Evolutionary conservation across 2,329 filamentous ascomycete genomes (phyloP).

Genomic region (Exophiala viscosa): DNA sequence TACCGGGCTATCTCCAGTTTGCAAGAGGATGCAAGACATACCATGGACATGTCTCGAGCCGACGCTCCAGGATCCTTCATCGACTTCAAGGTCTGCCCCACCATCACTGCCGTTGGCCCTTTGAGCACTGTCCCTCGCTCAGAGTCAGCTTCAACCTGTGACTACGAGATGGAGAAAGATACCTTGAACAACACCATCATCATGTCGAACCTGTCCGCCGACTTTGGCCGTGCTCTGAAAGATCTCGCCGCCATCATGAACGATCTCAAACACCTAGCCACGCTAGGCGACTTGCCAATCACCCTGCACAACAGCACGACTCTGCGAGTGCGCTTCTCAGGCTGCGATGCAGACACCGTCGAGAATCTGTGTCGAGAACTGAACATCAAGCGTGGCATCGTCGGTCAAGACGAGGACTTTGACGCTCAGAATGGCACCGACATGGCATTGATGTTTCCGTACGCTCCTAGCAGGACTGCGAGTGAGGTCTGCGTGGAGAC

Average conservation of each 20-base stretch:
- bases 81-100: conserved; percentile 84
- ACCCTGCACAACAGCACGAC: conserved; percentile 63
- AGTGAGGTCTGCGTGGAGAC: conserved; percentile 44
- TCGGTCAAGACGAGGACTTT: conserved; percentile 76
- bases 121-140: conserved; percentile 44
- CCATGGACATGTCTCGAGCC: conserved; percentile 51
- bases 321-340: conserved; percentile 82
- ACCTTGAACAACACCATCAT: conserved; percentile 79
- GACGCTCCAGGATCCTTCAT: conserved; percentile 71
- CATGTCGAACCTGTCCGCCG: conserved; percentile 76
- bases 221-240: conserved; percentile 82
- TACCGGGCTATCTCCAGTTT: conserved; percentile 73
- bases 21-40: conserved; percentile 68
- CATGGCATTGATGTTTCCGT: conserved; percentile 79
- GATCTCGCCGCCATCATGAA: conserved; percentile 75
- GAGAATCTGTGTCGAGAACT: conserved; percentile 82
- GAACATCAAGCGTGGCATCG: conserved; percentile 72
- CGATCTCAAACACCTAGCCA: conserved; percentile 73
- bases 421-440: conserved; percentile 63
- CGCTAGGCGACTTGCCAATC: conserved; percentile 79
- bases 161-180: conserved; percentile 44
- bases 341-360: conserved; percentile 78
- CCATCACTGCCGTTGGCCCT: conserved; percentile 79
- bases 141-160: conserved; percentile 32
- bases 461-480: conserved; percentile 62